Percentiles rank a stretch among this genome's conserved stretches.
Conservation (phyloP, 441 rosid species). For the Rhodomyrtus psidioides region DNA sequence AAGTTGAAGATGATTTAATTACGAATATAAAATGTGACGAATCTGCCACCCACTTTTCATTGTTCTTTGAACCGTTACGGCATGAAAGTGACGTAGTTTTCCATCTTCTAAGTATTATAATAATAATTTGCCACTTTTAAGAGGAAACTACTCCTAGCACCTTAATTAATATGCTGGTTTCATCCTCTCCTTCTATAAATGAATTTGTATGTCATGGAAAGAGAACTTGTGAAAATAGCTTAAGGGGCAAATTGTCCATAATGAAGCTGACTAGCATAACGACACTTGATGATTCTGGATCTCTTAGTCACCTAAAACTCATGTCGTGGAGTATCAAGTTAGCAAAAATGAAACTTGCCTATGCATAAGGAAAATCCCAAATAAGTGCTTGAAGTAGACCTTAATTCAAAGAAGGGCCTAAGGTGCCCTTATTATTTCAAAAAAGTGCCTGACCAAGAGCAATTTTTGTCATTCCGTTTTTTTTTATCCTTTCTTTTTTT, state of each 20-base stretch:
- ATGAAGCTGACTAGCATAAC: not conserved
- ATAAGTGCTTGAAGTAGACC: no score
- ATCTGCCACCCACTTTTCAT: no score
- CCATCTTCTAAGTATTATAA: no score
- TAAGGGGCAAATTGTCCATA: not conserved
- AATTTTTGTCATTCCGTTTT: no score
- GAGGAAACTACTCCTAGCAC: not conserved
- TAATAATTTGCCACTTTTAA: not conserved
- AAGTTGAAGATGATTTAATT: not conserved
- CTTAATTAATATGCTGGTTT: not conserved
- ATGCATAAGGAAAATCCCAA: no score
- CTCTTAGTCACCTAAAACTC: not conserved
- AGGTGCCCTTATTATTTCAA: no score
- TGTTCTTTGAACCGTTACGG: no score
- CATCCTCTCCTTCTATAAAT: not conserved
- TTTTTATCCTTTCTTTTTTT: no score
- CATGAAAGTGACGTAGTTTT: no score
- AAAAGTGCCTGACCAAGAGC: no score
- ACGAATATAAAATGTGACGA: not conserved
- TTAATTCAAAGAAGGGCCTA: no score
- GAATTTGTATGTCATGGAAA: rapidly evolving
- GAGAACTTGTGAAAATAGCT: not conserved
- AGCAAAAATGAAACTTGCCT: not conserved
- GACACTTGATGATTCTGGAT: not conserved
- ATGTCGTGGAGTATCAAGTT: not conserved